A percentile compares a stretch with the other conserved stretches of the same genome.
Conservation (phyloP, 345 rosid species). For the Citrus unshiu region DNA sequence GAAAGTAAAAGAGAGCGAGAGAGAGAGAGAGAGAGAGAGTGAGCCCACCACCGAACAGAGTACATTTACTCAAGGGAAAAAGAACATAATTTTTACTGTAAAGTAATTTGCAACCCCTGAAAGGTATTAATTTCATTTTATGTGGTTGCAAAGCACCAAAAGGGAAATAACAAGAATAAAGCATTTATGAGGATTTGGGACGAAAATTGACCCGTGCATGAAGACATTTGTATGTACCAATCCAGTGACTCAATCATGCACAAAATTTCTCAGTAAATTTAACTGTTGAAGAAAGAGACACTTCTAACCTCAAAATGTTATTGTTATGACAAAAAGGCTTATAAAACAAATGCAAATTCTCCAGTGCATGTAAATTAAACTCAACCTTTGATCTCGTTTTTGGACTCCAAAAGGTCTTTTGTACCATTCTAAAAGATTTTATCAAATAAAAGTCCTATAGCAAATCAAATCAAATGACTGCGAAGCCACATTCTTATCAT, state of each 20-base stretch:
- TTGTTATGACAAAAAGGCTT: too few relatives aligned
- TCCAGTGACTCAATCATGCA: not conserved
- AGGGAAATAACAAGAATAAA: slow-evolving; percentile 27
- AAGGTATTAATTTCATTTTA: not conserved
- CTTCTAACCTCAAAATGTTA: not conserved
- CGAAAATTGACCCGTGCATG: not conserved
- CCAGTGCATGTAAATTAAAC: too few relatives aligned
- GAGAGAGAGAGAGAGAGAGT: too few relatives aligned
- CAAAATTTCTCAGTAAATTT: not conserved
- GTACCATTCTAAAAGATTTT: too few relatives aligned
- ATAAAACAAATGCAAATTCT: not conserved
- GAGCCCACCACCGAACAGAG: too few relatives aligned
- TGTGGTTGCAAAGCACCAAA: slow-evolving; percentile 23
- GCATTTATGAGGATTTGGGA: slow-evolving; percentile 20
- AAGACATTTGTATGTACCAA: not conserved
- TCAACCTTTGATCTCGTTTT: too few relatives aligned
- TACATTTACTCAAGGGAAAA: not conserved
- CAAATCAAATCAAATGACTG: too few relatives aligned
- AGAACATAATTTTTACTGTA: not conserved
- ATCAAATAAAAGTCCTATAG: too few relatives aligned
- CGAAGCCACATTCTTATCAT: not conserved
- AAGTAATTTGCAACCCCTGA: not conserved
- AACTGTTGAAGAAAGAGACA: slow-evolving; percentile 2
- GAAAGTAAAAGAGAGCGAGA: too few relatives aligned
- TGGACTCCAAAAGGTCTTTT: too few relatives aligned